phyloP scores from a whole-genome alignment of 2,329 filamentous ascomycete species.

The Byssoonygena ceratinophila region DNA sequence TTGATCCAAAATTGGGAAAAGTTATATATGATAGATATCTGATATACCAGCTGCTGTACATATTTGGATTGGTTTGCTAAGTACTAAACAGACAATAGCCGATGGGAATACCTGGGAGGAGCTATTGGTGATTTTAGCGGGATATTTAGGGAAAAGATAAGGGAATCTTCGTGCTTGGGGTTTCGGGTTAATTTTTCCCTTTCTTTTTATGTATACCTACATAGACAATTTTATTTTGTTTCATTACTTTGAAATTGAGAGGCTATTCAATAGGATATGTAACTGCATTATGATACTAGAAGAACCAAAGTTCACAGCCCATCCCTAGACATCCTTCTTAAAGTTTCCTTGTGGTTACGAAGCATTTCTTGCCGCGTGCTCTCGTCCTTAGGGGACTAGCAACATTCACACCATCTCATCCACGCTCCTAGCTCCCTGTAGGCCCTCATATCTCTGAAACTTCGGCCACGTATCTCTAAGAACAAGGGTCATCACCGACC shows the following conservation, averaged over 20 bases:
- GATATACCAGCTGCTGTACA: background rate
- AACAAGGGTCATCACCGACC: conserved; percentile 50
- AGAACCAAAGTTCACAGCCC: too few relatives aligned
- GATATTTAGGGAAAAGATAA: background rate
- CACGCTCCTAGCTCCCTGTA: background rate
- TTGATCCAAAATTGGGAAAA: background rate
- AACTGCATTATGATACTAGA: too few relatives aligned
- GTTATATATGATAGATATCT: background rate
- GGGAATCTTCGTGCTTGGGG: background rate
- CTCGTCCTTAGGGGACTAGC: background rate
- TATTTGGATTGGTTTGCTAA: background rate
- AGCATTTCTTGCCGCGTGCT: too few relatives aligned
- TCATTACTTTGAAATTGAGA: background rate
- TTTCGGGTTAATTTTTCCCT: background rate
- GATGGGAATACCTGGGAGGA: background rate
- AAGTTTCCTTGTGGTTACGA: too few relatives aligned
- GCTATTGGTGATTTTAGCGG: background rate
- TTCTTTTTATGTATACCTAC: background rate
- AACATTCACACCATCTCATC: background rate
- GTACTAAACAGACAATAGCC: background rate
- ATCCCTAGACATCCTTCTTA: too few relatives aligned
- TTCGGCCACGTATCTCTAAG: conserved; percentile 55
- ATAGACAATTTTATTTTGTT: background rate
- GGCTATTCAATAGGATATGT: background rate
- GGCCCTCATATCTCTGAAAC: conserved; percentile 32